Conservation (phyloP, 148 eudicot genomes). For the Mesembryanthemum crystallinum region DNA sequence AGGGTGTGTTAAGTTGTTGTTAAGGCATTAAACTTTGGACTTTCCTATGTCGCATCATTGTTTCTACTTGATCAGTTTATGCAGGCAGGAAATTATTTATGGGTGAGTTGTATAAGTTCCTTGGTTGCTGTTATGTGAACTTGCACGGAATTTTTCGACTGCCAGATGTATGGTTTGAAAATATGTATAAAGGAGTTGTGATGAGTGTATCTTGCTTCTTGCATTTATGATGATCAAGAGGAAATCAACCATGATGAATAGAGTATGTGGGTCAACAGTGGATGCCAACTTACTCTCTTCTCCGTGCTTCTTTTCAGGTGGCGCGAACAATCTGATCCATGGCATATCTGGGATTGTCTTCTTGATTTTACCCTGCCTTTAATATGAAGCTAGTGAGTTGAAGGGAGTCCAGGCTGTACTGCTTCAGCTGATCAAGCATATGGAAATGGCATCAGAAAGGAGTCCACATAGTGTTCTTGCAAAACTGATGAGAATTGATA, state of each 20-base stretch:
- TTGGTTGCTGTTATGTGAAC: neutral
- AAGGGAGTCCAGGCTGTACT: neutral
- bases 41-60: neutral
- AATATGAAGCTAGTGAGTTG: constrained; percentile 6
- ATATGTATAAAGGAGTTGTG: neutral
- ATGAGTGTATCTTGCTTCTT: neutral
- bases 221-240: constrained; percentile 1
- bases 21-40: neutral
- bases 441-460: constrained; percentile 36
- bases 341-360: neutral
- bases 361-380: neutral
- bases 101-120: neutral
- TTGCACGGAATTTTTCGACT: neutral
- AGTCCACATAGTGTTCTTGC: constrained; percentile 53
- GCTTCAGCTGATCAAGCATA: neutral
- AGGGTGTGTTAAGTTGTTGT: neutral
- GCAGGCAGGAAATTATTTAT: neutral
- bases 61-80: neutral
- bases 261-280: neutral
- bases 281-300: neutral
- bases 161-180: neutral
- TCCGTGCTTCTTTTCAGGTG: constrained; percentile 11
- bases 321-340: neutral
- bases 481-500: constrained; percentile 54
- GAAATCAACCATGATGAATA: neutral